Evolutionary conservation across 208 protist species (phyloP).

Genomic region (Trichomonas vaginalis): DNA sequence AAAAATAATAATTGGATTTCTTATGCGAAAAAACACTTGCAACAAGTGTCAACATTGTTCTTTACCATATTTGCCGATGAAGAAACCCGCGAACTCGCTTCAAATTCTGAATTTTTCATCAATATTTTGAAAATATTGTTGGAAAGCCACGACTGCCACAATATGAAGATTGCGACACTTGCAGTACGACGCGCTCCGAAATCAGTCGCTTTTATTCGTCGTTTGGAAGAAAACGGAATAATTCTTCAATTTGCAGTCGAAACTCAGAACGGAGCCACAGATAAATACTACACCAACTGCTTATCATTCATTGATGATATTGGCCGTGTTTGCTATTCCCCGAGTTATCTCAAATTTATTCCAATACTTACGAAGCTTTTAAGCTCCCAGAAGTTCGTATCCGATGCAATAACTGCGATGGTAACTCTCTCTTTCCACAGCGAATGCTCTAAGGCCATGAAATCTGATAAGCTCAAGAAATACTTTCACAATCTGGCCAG

Average conservation of each 20-base stretch:
- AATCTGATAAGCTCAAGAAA: background rate
- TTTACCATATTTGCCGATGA: background rate
- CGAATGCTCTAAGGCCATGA: background rate
- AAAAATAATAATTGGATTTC: background rate
- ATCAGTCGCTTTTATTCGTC: background rate
- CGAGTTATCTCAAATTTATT: background rate
- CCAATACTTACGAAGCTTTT: background rate
- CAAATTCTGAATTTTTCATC: background rate
- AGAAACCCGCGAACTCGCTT: background rate
- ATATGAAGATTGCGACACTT: no score
- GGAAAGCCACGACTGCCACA: no score
- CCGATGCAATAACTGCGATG: background rate
- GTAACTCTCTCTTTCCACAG: background rate
- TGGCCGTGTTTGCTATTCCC: background rate
- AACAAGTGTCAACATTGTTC: background rate
- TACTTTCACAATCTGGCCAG: background rate
- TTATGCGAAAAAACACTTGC: background rate
- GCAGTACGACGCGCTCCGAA: background rate
- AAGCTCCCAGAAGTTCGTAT: background rate
- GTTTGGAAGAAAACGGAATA: no score
- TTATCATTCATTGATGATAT: background rate
- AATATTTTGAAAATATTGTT: background rate
- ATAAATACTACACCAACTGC: background rate
- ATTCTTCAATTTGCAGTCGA: no score
- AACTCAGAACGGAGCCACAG: no score